Evolutionary conservation across 2,329 filamentous ascomycete genomes (phyloP), one percentile per base, ranked within the genome.

Genomic region (Dryadomyces quercus-mongolicae): DNA sequence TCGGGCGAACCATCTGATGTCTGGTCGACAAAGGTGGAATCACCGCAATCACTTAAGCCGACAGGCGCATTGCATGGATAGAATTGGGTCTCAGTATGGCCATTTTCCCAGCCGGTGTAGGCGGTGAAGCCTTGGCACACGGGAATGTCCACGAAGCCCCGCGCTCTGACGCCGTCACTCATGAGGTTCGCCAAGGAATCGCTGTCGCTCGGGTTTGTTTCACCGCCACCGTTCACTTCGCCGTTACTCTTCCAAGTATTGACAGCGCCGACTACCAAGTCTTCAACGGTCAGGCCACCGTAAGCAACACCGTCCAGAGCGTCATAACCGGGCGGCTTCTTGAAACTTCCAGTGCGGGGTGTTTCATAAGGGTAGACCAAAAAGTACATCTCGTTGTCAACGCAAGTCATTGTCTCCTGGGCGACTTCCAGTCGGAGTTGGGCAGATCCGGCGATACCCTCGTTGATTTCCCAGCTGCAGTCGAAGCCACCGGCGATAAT

Each of bases 111-210:
- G 38, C 4, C 38, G 4, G 9, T 57, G 47, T 54, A 66, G 16
- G 69, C 70, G 5, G 58, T 57, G 7, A 66, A 62, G 34, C 64
- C 56, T 52, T 61, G 64, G 61, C 69, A 72, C 13, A 72, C 66
- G 42, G 70, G 70, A 2, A 72, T 62, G 9, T 60, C 62, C 43
- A 71, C 61, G 55, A 64, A 65, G 2, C 70, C 69, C 0, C 67
- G 64, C 0, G 64, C 66, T 7, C 63, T 67, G 42, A 70, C 52
- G 54, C 68, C 64, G 38, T 54, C 31, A 18, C 62, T 52, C 25
- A 63, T 16, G 16, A 70, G 60, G 21, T 60, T 51, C 8, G 57
- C 20, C 9, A 63, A 36, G 43, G 63, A 62, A 31, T 20, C 52
- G 44, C 54, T 8, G 62, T 66, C 45, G n/a, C 48, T 54, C 1